phyloP scores from a whole-genome alignment of 306 rosid genomes.

The Echinosophora koreensis region DNA sequence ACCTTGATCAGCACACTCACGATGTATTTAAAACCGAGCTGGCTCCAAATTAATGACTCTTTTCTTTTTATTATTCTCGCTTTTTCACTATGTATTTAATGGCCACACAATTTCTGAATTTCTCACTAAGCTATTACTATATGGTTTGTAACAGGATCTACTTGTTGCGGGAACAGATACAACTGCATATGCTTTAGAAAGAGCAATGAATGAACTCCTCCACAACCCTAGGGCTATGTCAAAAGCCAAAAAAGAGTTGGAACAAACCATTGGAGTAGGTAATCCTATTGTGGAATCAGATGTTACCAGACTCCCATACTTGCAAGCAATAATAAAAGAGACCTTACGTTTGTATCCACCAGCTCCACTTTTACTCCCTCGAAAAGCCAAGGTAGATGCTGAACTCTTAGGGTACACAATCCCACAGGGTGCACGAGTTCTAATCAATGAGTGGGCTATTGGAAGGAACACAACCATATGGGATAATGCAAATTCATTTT shows the following conservation, averaged over 20 bases:
- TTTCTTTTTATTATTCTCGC: no score
- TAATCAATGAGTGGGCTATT: constrained; percentile 53
- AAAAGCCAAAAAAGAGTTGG: constrained; percentile 51
- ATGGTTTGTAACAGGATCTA: constrained; percentile 40
- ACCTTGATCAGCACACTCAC: no score
- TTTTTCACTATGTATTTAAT: not conserved
- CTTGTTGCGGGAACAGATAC: constrained; percentile 57
- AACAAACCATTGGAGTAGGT: constrained; percentile 54
- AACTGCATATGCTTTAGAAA: constrained; percentile 42
- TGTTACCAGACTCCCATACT: constrained; percentile 49
- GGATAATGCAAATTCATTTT: constrained; percentile 48
- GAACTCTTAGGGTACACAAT: constrained; percentile 48
- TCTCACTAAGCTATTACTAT: no score
- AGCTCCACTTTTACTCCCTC: constrained; percentile 52
- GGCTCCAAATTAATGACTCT: no score
- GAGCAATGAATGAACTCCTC: constrained; percentile 56
- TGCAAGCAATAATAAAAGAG: constrained; percentile 59
- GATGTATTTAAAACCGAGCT: no score
- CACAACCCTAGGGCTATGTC: constrained; percentile 47
- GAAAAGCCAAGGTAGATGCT: constrained; percentile 50
- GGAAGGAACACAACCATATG: constrained; percentile 35
- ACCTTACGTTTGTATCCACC: constrained; percentile 49
- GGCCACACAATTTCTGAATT: not conserved
- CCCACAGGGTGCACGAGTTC: constrained; percentile 53
- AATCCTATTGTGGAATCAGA: constrained; percentile 57